phyloP scores from a whole-genome alignment of 331 rosid genomes.

The Quercus phellos region DNA sequence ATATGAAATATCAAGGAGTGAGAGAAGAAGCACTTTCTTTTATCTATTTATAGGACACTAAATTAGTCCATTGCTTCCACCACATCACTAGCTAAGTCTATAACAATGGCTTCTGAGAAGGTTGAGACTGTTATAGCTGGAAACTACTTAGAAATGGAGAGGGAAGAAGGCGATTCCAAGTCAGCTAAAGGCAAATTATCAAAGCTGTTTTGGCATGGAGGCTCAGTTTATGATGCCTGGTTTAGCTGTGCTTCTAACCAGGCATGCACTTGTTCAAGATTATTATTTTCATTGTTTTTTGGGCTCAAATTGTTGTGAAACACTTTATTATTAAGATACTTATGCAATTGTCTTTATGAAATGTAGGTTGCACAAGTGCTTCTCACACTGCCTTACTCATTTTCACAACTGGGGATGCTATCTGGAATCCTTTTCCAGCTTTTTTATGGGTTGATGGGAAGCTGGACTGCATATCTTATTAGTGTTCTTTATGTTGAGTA shows the following conservation, averaged over 20 bases:
- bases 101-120: constrained; percentile 93
- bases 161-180: constrained; percentile 59
- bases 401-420: constrained; percentile 91
- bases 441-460: constrained; percentile 91
- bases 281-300: background rate
- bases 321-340: background rate
- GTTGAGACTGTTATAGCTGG: constrained; percentile 95
- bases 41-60: constrained; percentile 39
- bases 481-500: constrained; percentile 89
- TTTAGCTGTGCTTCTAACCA: constrained; percentile 97
- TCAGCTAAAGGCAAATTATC: constrained; percentile 53
- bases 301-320: background rate
- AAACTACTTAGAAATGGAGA: constrained; percentile 90
- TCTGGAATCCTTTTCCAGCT: constrained; percentile 93
- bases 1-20: constrained; percentile 11
- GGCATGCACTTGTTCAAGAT: constrained; percentile 49
- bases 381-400: constrained; percentile 89
- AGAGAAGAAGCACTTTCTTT: constrained; percentile 32
- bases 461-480: constrained; percentile 98
- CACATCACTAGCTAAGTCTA: constrained; percentile 14
- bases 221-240: constrained; percentile 99
- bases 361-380: constrained; percentile 98
- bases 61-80: constrained; percentile 33
- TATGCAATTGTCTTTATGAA: constrained; percentile 5
- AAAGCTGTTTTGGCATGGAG: constrained; percentile 80